Base-by-base conservation (phyloP, 2,329 filamentous ascomycete species). In the Paracamarosporium sp. region DNA sequence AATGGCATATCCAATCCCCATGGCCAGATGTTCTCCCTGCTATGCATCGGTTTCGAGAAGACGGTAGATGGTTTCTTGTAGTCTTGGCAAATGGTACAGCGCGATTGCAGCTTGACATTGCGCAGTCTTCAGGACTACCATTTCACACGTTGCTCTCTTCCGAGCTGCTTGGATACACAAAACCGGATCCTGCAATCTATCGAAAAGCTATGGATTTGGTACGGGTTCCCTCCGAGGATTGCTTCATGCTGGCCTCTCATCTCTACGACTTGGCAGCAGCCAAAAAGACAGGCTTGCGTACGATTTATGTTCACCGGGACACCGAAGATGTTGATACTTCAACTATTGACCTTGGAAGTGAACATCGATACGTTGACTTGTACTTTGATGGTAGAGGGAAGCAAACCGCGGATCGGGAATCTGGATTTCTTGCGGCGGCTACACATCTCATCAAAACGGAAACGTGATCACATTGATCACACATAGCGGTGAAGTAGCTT, bases 51-150 rank as follows among this genome's bases (percentile, higher is more conserved):
- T 68, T 86, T 1, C 69, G 76, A 13, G 69, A 78, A 6, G 78
- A 83, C 56, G 36, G 58, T 0, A 43, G 56, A 7, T 66, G 55
- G 24, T 70, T 72, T 31, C 66, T 81, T 0, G 81, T 83, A 51
- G 83, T 86, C 4, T 78, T 81, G 46, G 84, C 83, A 5, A 86
- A 86, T 55, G 84, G 84, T 0, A 85, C 82, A 0, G 82, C 81
- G 1, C 78, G 84, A 15, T 73, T 86, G 1, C 84, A 86, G 61
- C 78, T 86, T 2, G 82, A 86, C 63, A 74, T 86, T 2, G 72
- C 70, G 1, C 72, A 75, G 27, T 85, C 79, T 0, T 81, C 83
- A 1, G 79, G 78, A 0, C 64, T 86, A 43, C 62, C 59, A 0
- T 86, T 86, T 69, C 67, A 84, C 58, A 81, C 82, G 77, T 61